Conservation (phyloP, 1,284 basidiomycete species). For the Grifola frondosa region DNA sequence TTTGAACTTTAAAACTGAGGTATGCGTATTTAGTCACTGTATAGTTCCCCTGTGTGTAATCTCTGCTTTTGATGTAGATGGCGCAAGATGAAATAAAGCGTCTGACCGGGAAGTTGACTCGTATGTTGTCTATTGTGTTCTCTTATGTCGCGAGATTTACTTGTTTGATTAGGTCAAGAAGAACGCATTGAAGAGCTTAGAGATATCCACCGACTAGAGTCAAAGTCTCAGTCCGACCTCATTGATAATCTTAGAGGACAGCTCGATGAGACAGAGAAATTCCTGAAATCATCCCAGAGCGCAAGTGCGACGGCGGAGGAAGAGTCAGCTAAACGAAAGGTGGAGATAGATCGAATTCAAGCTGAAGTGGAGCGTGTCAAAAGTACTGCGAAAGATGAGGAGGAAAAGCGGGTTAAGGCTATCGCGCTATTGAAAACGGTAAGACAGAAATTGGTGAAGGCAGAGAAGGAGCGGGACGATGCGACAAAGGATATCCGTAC, state of each 20-base stretch:
- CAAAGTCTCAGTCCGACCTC: conserved; percentile 70
- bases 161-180: conserved; percentile 67
- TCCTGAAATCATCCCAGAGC: conserved; percentile 55
- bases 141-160: not conserved
- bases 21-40: conserved; percentile 32
- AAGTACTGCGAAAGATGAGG: conserved; percentile 79
- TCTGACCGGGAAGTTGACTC: conserved; percentile 66
- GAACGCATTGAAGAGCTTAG: conserved; percentile 80
- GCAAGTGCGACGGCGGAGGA: conserved; percentile 47
- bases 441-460: conserved; percentile 88
- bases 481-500: conserved; percentile 52
- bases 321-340: conserved; percentile 46
- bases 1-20: conserved; percentile 68
- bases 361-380: conserved; percentile 64
- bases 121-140: conserved; percentile 43
- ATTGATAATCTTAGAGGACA: conserved; percentile 72
- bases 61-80: conserved; percentile 45
- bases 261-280: conserved; percentile 66
- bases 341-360: conserved; percentile 55
- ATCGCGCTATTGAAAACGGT: conserved; percentile 88
- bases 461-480: conserved; percentile 90
- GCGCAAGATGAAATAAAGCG: conserved; percentile 74
- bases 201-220: conserved; percentile 79
- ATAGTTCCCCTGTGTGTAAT: not conserved
- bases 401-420: conserved; percentile 94